phyloP scores from a whole-genome alignment of 495 filamentous ascomycete species.

The Bathelium albidoporum region DNA sequence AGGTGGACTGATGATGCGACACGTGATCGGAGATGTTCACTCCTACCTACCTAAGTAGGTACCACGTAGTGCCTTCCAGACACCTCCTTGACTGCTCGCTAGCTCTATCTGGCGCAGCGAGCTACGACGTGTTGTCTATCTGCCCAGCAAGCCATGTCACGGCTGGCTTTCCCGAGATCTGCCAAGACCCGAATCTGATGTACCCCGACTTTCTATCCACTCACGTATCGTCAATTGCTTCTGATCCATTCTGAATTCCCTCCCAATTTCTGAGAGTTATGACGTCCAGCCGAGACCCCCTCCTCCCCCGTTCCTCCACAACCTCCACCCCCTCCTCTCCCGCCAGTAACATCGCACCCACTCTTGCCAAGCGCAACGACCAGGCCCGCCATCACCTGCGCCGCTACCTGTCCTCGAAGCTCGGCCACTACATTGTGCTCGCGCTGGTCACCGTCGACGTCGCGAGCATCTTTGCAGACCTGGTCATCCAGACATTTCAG shows the following conservation, averaged over 20 bases:
- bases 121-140: too few relatives aligned
- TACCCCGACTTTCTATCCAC: background rate
- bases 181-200: background rate
- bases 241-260: background rate
- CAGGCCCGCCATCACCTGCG: constrained; percentile 20
- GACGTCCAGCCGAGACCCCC: background rate
- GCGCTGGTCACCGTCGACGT: constrained; percentile 48
- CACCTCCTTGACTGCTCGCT: too few relatives aligned
- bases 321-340: background rate
- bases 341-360: background rate
- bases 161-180: background rate
- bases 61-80: too few relatives aligned
- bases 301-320: background rate
- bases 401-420: constrained; percentile 41
- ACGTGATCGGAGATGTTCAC: too few relatives aligned
- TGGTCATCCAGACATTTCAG: constrained; percentile 50
- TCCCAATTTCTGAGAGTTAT: background rate
- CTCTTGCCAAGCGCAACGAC: background rate
- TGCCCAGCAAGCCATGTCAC: too few relatives aligned
- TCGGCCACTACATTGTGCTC: constrained; percentile 49
- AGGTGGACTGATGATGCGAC: too few relatives aligned
- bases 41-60: too few relatives aligned
- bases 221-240: background rate
- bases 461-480: constrained; percentile 48
- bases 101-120: too few relatives aligned